Conservation (phyloP, 805 yeast species). For the Suhomyces canberraensis region DNA sequence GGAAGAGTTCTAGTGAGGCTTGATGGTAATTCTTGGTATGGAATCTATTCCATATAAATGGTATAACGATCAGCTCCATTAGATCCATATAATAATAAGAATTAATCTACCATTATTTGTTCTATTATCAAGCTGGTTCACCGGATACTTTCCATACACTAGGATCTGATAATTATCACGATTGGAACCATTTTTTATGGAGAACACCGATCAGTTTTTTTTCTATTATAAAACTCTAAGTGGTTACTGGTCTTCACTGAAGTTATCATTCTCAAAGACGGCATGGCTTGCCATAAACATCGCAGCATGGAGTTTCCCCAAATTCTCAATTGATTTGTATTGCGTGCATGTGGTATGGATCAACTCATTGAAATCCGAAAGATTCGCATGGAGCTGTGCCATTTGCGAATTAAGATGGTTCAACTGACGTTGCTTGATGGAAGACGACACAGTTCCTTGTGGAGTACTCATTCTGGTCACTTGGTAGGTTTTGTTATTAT, state of each 20-base stretch:
- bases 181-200: too few relatives aligned
- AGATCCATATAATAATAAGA: too few relatives aligned
- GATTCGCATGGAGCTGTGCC: constrained; percentile 55
- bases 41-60: too few relatives aligned
- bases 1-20: too few relatives aligned
- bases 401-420: constrained; percentile 50
- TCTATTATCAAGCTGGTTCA: too few relatives aligned
- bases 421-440: constrained; percentile 41
- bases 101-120: too few relatives aligned
- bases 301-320: constrained; percentile 58
- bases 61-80: too few relatives aligned
- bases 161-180: too few relatives aligned
- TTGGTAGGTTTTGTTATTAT: not conserved
- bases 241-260: constrained; percentile 7
- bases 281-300: constrained; percentile 44
- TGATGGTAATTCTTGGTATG: too few relatives aligned
- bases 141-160: too few relatives aligned
- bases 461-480: constrained; percentile 5
- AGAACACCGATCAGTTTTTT: too few relatives aligned
- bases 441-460: constrained; percentile 5
- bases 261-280: constrained; percentile 38
- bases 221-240: too few relatives aligned
- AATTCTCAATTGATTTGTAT: constrained; percentile 47
- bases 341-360: constrained; percentile 51
- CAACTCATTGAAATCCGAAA: constrained; percentile 50